Base-by-base conservation (phyloP, 306 rosid species). In the Acacia confusa region DNA sequence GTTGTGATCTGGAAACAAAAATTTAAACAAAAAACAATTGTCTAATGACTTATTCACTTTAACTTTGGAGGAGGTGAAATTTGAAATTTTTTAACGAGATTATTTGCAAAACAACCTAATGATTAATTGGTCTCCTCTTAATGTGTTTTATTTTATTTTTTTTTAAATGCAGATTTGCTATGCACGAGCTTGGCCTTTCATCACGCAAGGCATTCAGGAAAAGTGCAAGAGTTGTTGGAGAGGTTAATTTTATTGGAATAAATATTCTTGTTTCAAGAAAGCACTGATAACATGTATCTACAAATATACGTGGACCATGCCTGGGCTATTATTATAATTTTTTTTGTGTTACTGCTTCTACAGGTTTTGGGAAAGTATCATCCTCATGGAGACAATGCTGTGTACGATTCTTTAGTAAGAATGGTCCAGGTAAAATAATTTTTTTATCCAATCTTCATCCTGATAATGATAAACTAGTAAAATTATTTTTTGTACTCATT, bases 221-320 rank as follows among this genome's bases (percentile, higher is more conserved):
- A 90, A 92, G 99, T 79, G 99, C 99, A 24, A 92, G 99, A 89
- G 99, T 95, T 77, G 99, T 95, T 85, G 99, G 99, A 89, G 99
- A 95, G 99, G 98, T 91, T 82, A 78, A 77, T 78, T 41, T 74
- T 77, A 75, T 77, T 45, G 72, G 76, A 28, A 22, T 30, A 28
- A 24, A 27, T 81, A 73, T 82, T 76, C 75, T 71, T 48, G 36
- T 47, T 25, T 24, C 52, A 78, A 75, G 1, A 45, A 53, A 67
- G 78, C 50, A 47, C 45, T 10, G 22, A 27, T 40, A 83, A 34
- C 44, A 67, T 81, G 77, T 6, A 16, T 64, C 77, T 63, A n/a
- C 58, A 80, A 30, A n/a, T 38, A 74, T 74, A 65, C 50, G 80
- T 70, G 73, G 70, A 38, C 44, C 34, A 30, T 66, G 30, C 57